Conservation (phyloP, 2,329 filamentous ascomycete genomes). For the Macrophomina phaseolina region DNA sequence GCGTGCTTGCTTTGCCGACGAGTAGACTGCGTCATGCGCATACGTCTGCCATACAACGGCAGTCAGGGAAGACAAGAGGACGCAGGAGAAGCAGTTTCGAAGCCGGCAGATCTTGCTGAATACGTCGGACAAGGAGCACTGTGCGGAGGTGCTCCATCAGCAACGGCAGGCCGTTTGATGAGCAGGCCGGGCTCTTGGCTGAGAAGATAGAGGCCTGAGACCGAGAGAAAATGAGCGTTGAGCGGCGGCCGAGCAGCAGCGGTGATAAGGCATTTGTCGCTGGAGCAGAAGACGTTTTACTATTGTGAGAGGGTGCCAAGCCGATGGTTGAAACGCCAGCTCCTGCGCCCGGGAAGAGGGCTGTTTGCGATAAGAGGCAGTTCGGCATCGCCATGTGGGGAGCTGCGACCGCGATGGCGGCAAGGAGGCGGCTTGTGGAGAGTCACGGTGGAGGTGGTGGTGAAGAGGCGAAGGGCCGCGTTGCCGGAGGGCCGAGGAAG, state of each 20-base stretch:
- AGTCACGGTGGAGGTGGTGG: too few relatives aligned
- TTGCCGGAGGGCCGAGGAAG: background rate
- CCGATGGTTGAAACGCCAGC: background rate
- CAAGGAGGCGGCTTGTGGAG: background rate
- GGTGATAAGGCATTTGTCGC: conserved; percentile 3
- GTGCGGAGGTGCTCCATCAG: background rate
- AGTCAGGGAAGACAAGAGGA: background rate
- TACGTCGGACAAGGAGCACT: background rate
- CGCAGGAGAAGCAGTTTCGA: background rate
- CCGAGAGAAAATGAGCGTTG: background rate
- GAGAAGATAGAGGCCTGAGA: background rate
- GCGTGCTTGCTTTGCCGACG: background rate
- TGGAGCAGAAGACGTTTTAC: background rate
- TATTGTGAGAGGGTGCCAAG: conserved; percentile 7
- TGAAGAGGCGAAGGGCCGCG: background rate
- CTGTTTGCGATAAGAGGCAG: background rate
- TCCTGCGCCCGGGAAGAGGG: conserved; percentile 2
- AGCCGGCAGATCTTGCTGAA: conserved; percentile 3
- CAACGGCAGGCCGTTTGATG: conserved; percentile 3
- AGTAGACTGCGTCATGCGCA: background rate
- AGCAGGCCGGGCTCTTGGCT: background rate
- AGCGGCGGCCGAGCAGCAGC: background rate
- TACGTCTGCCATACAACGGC: background rate
- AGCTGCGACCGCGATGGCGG: background rate
- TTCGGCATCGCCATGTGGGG: background rate